phyloP scores from a whole-genome alignment of 2,329 filamentous ascomycete genomes.

The Xylariaceae sp. region DNA sequence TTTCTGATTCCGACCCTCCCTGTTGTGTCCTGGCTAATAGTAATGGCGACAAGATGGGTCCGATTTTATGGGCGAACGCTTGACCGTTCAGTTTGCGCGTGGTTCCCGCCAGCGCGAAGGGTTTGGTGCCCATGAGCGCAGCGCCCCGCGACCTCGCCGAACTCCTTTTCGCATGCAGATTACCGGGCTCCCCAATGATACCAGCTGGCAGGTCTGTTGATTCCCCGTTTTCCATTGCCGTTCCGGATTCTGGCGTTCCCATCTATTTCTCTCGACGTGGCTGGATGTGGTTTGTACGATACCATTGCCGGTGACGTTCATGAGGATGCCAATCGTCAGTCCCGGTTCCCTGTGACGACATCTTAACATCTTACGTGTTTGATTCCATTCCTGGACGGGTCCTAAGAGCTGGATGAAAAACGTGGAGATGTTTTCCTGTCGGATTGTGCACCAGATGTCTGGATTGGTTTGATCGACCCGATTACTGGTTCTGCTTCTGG shows the following conservation, averaged over 20 bases:
- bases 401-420: constrained; percentile 32
- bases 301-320: constrained; percentile 28
- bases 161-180: constrained; percentile 97
- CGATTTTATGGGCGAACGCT: constrained; percentile 94
- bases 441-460: constrained; percentile 29
- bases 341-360: constrained; percentile 25
- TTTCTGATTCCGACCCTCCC: constrained; percentile 27
- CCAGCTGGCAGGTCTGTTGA: constrained; percentile 99
- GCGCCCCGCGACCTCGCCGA: constrained; percentile 74
- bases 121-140: constrained; percentile 53
- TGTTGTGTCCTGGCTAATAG: constrained; percentile 37
- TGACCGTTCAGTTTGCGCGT: constrained; percentile 97
- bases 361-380: constrained; percentile 23
- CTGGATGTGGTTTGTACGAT: constrained; percentile 27
- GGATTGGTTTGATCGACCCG: constrained; percentile 34
- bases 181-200: constrained; percentile 92
- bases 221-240: constrained; percentile 51
- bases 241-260: constrained; percentile 35
- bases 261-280: constrained; percentile 27
- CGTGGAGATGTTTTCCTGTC: constrained; percentile 30
- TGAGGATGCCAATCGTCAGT: constrained; percentile 27
- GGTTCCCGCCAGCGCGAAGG: constrained; percentile 61
- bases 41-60: constrained; percentile 68
- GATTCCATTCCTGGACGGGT: constrained; percentile 29
- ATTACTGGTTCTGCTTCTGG: constrained; percentile 35